Base-by-base conservation (phyloP, 2,329 filamentous ascomycete species). In the Neoarthrinium moseri region DNA sequence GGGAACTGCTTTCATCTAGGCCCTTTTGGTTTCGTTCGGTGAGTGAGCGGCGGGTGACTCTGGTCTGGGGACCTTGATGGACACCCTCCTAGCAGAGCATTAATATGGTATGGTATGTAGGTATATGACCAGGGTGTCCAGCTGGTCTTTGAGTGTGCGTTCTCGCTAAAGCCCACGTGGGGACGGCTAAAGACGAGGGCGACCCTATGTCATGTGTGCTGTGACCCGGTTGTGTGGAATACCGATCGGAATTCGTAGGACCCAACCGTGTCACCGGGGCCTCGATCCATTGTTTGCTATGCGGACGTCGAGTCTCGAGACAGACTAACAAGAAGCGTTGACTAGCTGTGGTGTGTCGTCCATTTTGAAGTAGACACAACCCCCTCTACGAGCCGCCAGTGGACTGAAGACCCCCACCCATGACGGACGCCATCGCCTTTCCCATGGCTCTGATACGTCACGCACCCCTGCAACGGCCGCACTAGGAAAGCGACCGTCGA, bases 51-150 rank as follows among this genome's bases (percentile, higher is more conserved):
- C n/a, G n/a, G n/a, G n/a, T n/a, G n/a, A n/a, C n/a, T n/a, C n/a
- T n/a, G n/a, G n/a, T n/a, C n/a, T 45, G 43, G 33, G 43, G 24
- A 45, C 43, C 43, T 37, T 45, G 43, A 45, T 45, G 43, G 43
- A 21, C 43, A 40, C 13, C 27, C 18, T 13, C 13, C 13, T 29
- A 30, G 26, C 15, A 17, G 21, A n/a, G 21, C n/a, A 15, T 21
- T n/a, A 15, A n/a, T n/a, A n/a, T n/a, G n/a, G n/a, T n/a, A n/a
- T n/a, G n/a, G n/a, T n/a, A n/a, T n/a, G n/a, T n/a, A n/a, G n/a
- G n/a, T n/a, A n/a, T n/a, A n/a, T n/a, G n/a, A n/a, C n/a, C n/a
- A n/a, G n/a, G n/a, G n/a, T n/a, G n/a, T n/a, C n/a, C n/a, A n/a
- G n/a, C n/a, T n/a, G n/a, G n/a, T n/a, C n/a, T n/a, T n/a, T n/a